A percentile compares a stretch with the other conserved stretches of the same genome.
These are phyloP conservation scores for Artemisia annua DNA, from an alignment of 129 eudicot genomes.

Conservation along the genomic window DNA sequence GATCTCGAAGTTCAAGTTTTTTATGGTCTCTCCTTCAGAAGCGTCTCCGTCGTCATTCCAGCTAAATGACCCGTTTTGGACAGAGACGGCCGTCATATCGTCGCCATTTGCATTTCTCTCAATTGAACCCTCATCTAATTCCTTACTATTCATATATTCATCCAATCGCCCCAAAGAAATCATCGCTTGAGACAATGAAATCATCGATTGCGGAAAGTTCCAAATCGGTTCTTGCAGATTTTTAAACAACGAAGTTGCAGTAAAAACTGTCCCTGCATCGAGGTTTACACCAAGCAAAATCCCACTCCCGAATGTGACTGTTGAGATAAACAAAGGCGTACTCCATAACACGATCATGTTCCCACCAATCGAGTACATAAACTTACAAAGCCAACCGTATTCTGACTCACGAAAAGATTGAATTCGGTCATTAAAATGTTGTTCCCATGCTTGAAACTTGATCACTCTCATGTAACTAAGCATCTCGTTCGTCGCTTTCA, in stretches of 20 bases:
- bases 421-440: conserved; percentile 51
- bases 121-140: conserved; percentile 60
- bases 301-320: conserved; percentile 48
- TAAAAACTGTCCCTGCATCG: conserved; percentile 59
- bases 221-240: conserved; percentile 61
- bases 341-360: conserved; percentile 50
- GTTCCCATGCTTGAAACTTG: conserved; percentile 81
- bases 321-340: conserved; percentile 42
- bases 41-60: conserved; percentile 85
- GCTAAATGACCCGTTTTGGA: conserved; percentile 67
- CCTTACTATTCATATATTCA: conserved; percentile 66
- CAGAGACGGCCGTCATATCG: conserved; percentile 45
- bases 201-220: conserved; percentile 60
- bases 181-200: conserved; percentile 56
- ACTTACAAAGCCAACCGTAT: conserved; percentile 57
- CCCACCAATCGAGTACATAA: conserved; percentile 39
- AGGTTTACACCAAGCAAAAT: conserved; percentile 36
- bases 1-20: conserved; percentile 42
- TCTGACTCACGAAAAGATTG: conserved; percentile 43
- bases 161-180: conserved; percentile 72
- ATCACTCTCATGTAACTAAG: conserved; percentile 65
- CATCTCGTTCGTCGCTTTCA: conserved; percentile 63
- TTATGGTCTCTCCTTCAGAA: conserved; percentile 43
- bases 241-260: conserved; percentile 51
- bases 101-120: conserved; percentile 56